Evolutionary conservation across 2,329 filamentous ascomycete species (phyloP), one percentile per base, ranked within the genome.

Genomic region (Aspergillus neoniger): DNA sequence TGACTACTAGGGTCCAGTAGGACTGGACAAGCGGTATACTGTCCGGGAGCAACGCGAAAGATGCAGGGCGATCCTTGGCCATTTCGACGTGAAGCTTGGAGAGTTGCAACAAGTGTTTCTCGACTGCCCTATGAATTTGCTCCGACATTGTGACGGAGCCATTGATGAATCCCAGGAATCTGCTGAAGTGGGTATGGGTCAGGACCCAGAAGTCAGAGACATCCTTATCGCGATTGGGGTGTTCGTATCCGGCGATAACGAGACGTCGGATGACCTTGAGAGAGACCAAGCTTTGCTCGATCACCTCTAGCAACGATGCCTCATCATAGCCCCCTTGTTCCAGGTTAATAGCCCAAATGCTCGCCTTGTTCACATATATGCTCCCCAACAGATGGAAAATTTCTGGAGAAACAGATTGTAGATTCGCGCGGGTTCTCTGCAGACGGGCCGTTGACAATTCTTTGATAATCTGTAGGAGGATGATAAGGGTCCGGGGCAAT

Each of bases 11-110:
- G 30, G 85, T 85, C 94, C 95, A 98, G 75, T 98, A 98, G 15
- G 90, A 88, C 66, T 86, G 86, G 2, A 91, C 88, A 23, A 98
- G 85, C 15, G 87, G 82, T 15, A 96, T 79, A 2, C 91, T 92
- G 69, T 91, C 88, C 2, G 92, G 91, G 6, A 99, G 83, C 12
- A 91, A 82, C 0, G 89, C 88, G 75, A 97, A 98, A 57, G 92
- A 91, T 3, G 90, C 88, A 1, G 93, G 88, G 73, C 96, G 92
- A 5, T 82, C 79, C 53, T 86, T 86, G 1, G 91, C 87, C 88
- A 98, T 94, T 58, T 92, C 88, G 41, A 96, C 83, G 73, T 98
- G 95, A 3, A 99, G 81, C 76, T 98, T 99, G 3, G 93, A 88
- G 53, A 98, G 88, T 72, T 98, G 93, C 44, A 97, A 79, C 2